Evolutionary conservation across 371 early-diverging fungal species (phyloP).

Genomic region (Mucor plumbeus): DNA sequence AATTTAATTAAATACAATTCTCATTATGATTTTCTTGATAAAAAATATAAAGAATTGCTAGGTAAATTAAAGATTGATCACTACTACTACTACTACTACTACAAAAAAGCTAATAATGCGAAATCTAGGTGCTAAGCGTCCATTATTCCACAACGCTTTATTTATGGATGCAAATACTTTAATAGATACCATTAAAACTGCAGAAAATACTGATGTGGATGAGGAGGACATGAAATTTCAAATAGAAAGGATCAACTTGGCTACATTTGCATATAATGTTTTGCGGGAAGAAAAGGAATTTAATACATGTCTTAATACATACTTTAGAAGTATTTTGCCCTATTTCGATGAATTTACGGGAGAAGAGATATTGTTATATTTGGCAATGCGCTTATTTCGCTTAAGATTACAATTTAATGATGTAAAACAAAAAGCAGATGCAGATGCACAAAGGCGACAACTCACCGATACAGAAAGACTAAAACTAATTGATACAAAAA

Average conservation of each 20-base stretch:
- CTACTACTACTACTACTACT: no score
- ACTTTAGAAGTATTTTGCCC: neutral
- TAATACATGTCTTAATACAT: neutral
- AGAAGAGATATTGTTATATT: neutral
- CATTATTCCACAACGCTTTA: no score
- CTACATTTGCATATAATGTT: neutral
- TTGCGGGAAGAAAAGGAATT: neutral
- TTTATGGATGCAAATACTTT: no score
- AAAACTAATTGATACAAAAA: no score
- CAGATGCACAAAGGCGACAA: neutral
- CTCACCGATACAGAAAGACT: no score
- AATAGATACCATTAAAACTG: neutral
- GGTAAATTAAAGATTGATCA: no score
- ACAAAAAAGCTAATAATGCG: no score
- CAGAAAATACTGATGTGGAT: neutral
- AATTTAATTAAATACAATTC: no score
- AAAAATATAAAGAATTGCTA: no score
- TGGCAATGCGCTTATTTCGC: neutral
- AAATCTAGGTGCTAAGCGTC: no score
- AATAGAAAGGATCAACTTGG: neutral
- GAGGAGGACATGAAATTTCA: neutral
- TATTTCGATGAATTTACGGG: neutral
- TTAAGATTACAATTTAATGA: neutral
- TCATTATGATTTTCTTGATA: no score
- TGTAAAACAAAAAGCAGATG: neutral